Base-by-base conservation (phyloP, 495 filamentous ascomycete species). In the Trichocladium uniseriatum region DNA sequence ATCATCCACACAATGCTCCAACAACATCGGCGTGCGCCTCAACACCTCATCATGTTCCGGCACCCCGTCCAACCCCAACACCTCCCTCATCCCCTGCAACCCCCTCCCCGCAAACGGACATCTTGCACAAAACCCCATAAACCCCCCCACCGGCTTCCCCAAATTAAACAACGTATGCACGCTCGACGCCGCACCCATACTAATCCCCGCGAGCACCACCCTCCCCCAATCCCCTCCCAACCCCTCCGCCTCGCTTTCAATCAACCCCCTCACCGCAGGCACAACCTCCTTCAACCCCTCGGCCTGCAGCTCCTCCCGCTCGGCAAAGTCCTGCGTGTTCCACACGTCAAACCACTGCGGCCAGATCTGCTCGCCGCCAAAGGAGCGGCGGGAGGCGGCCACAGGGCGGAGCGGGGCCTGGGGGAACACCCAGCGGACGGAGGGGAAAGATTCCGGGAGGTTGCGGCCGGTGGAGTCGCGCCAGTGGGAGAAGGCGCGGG, bases 101-200 rank as follows among this genome's bases (percentile, higher is more conserved):
- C 31, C 18, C 48, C 61, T 37, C 4, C 60, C 65, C 14, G 63
- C 51, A 51, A 81, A 77, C 38, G 79, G 78, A 42, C 78, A 56
- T 68, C 77, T 78, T 43, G 74, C 73, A 54, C 72, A 73, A 59
- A 82, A 72, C 9, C 78, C 79, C 48, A 81, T 56, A 43, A 78
- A 70, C 2, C 61, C 79, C 13, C 59, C 69, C 27, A 70, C 43
- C 22, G 51, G 31, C 16, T 45, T 28, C 24, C 38, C 60, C 4
- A 67, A 28, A 20, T 58, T 64, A 13, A 80, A 51, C 8, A 78
- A 55, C 6, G 61, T 55, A 35, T 71, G 61, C 14, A 77, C 54
- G 5, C 65, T 59, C 5, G 69, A 70, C 5, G 79, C 79, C 52
- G 57, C 64, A 10, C 65, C 69, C 58, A 65, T 62, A 21, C 62